Base-by-base conservation (phyloP, 768 basidiomycete species). In the Suillus fuscotomentosus region DNA sequence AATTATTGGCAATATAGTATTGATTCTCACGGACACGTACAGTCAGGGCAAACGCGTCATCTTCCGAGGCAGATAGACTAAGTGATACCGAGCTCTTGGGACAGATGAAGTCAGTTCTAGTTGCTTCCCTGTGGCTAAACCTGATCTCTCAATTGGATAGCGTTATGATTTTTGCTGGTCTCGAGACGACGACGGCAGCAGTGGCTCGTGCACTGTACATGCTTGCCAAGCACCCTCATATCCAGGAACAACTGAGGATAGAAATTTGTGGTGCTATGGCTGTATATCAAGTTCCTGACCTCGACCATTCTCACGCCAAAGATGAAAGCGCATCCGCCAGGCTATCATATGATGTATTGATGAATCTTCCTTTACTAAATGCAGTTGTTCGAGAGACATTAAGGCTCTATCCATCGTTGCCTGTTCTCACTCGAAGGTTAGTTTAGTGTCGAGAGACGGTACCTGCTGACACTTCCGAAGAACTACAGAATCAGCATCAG, bases 151-250 rank as follows among this genome's bases (percentile, higher is more conserved):
- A 39, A 66, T 62, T 5, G 62, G 67, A 31, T 63, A 75, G 42
- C 61, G 70, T n/a, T 69, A 76, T 63, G 79, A 74, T 78, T 13
- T 78, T 81, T 55, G 81, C 81, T 0, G 82, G 76, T 3, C 78
- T 77, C 63, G 82, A 83, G 65, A 83, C 82, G 0, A 83, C 82
- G 0, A 80, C 82, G 11, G 73, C 67, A 20, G 78, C 78, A 2
- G 67, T 83, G 13, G 72, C 77, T 13, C 74, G 78, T 1, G 76
- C 70, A 17, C 60, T 84, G 20, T 69, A 76, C 39, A 67, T 77
- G 20, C 74, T 83, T 4, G 71, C 80, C 3, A 61, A 65, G 11
- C 75, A 79, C 56, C 75, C 73, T 11, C 75, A 81, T 3, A 73
- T 72, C 13, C 83, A 84, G 68, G 73, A 77, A 8, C 77, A 69